Conservation (phyloP, 352 stramenopile genomes). For the Peronospora destructor region DNA sequence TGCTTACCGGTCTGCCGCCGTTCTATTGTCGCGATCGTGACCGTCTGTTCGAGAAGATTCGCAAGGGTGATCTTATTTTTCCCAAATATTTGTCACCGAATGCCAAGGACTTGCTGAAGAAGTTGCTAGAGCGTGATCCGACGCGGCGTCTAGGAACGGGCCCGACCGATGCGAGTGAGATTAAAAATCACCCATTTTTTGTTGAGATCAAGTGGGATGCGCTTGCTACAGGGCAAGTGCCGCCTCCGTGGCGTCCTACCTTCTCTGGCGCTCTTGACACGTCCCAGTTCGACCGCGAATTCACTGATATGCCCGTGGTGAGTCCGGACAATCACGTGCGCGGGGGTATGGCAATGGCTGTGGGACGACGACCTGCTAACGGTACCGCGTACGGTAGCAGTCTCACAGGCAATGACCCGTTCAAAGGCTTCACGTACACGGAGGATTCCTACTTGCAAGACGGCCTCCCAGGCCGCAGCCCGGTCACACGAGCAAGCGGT, state of each 20-base stretch:
- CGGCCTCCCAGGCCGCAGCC: conserved; percentile 33
- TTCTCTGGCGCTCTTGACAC: conserved; percentile 93
- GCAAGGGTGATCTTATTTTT: conserved; percentile 91
- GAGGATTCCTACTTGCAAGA: conserved; percentile 75
- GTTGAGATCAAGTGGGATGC: conserved; percentile 71
- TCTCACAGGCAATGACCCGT: conserved; percentile 59
- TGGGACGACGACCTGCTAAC: conserved; percentile 33
- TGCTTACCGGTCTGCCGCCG: conserved; percentile 68
- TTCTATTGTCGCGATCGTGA: conserved; percentile 96
- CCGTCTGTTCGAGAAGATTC: conserved; percentile 97
- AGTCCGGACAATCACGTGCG: conserved; percentile 81
- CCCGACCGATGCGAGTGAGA: conserved; percentile 63
- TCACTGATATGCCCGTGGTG: conserved; percentile 94
- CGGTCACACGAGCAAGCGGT: conserved; percentile 15
- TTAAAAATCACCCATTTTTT: conserved; percentile 83
- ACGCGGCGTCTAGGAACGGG: conserved; percentile 89
- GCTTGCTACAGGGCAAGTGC: conserved; percentile 49
- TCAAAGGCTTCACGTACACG: conserved; percentile 84
- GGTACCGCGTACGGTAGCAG: conserved; percentile 43
- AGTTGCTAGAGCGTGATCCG: conserved; percentile 93
- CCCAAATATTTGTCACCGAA: conserved; percentile 88
- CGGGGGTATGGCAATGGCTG: conserved; percentile 43
- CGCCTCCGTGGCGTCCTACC: conserved; percentile 88
- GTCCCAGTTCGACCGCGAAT: conserved; percentile 96
- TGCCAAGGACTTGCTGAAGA: conserved; percentile 82